Percentiles rank a stretch among this genome's conserved stretches.
phyloP scores from a whole-genome alignment of 768 basidiomycete genomes.

The Tulasnella sp. region DNA sequence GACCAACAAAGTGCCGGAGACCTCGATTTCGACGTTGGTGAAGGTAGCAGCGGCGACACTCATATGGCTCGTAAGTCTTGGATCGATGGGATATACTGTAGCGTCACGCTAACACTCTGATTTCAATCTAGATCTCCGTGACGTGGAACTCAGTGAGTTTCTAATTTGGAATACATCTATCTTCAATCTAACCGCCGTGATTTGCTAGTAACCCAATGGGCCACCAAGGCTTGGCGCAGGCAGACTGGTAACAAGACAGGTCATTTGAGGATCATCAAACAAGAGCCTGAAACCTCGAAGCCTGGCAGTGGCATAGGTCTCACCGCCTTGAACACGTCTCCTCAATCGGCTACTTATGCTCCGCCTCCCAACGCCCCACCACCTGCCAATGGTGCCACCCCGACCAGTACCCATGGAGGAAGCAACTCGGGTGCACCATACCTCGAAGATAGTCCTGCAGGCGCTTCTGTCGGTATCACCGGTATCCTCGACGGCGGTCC shows the following conservation, averaged over 20 bases:
- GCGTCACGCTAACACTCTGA: not conserved
- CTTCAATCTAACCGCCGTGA: not conserved
- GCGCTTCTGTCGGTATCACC: constrained; percentile 16
- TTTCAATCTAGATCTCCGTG: constrained; percentile 15
- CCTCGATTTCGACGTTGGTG: constrained; percentile 17
- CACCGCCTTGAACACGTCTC: not conserved
- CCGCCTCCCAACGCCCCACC: not conserved
- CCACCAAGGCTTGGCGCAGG: constrained; percentile 15
- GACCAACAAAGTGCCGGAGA: constrained; percentile 16
- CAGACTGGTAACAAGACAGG: not conserved
- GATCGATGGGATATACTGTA: not conserved
- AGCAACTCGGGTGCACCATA: not conserved
- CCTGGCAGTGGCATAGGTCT: not conserved
- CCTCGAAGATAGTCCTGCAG: constrained; percentile 12
- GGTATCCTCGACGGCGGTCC: constrained; percentile 15
- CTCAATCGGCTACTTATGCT: not conserved
- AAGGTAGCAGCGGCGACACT: constrained; percentile 15
- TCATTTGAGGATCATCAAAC: not conserved
- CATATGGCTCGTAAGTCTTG: constrained; percentile 15
- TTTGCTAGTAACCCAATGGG: constrained; percentile 16
- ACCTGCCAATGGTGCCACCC: not conserved
- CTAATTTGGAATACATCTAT: not conserved
- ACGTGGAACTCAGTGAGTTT: constrained; percentile 16
- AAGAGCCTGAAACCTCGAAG: not conserved
- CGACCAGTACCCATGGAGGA: not conserved